Conservation (phyloP, 176 grass and related monocot species). For the Elaeis guineensis region DNA sequence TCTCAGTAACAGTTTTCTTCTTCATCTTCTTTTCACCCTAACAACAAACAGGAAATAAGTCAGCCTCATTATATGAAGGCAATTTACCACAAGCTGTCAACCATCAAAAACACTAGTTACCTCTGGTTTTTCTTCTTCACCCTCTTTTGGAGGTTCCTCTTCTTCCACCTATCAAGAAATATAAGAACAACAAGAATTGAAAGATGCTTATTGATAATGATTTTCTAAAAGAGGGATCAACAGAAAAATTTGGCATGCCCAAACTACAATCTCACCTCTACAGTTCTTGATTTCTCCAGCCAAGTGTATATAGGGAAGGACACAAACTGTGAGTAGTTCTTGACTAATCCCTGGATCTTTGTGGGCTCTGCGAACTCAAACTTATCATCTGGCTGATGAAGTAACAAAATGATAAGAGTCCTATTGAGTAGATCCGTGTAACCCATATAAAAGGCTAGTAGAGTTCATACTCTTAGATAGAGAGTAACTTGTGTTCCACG, state of each 20-base stretch:
- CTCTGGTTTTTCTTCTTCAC: constrained; percentile 56
- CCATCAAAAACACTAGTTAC: constrained; percentile 3
- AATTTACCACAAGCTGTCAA: too few species aligned
- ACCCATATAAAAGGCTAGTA: neutral
- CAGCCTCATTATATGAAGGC: too few species aligned
- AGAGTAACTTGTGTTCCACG: constrained; percentile 83
- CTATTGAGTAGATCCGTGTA: neutral
- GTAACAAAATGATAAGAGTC: constrained; percentile 19
- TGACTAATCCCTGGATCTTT: constrained; percentile 67
- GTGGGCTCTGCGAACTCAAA: constrained; percentile 76
- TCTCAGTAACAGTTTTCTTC: constrained; percentile 85
- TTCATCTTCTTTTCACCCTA: constrained; percentile 70
- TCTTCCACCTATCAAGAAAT: constrained; percentile 58
- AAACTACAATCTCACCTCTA: constrained; percentile 37
- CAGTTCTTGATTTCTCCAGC: constrained; percentile 85
- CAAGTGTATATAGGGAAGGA: constrained; percentile 95
- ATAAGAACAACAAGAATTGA: too few species aligned
- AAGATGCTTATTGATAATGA: too few species aligned
- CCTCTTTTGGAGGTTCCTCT: constrained; percentile 66
- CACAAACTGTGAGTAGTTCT: constrained; percentile 91
- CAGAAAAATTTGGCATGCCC: too few species aligned
- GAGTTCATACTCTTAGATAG: constrained; percentile 48
- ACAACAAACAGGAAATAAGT: neutral
- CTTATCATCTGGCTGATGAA: constrained; percentile 68
- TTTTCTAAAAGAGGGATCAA: too few species aligned